Evolutionary conservation across 1,139 yeast species (phyloP).

Genomic region (Blastobotrys serpentis): DNA sequence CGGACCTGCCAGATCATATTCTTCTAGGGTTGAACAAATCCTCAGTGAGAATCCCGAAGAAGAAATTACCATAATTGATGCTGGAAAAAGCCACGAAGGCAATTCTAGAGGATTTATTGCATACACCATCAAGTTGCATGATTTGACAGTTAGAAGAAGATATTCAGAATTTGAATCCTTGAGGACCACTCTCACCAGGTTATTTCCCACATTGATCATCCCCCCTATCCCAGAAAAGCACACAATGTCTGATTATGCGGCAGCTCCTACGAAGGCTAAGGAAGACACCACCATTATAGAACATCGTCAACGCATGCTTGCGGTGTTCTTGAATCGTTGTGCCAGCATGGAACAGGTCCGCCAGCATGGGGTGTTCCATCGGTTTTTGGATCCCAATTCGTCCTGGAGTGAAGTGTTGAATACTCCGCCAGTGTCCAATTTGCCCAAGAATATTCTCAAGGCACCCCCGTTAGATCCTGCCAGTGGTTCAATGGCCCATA

Average conservation of each 20-base stretch:
- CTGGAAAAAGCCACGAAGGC: constrained; percentile 77
- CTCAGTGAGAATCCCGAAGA: constrained; percentile 39
- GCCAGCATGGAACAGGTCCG: constrained; percentile 55
- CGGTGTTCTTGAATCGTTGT: constrained; percentile 78
- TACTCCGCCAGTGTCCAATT: constrained; percentile 56
- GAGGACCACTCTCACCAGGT: constrained; percentile 62
- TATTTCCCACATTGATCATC: constrained; percentile 78
- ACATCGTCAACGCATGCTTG: constrained; percentile 72
- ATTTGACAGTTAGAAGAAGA: constrained; percentile 65
- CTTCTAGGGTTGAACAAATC: constrained; percentile 41
- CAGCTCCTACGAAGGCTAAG: constrained; percentile 56
- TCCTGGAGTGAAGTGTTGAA: constrained; percentile 63
- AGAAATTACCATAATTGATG: constrained; percentile 62
- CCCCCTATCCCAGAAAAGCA: constrained; percentile 98
- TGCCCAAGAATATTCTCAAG: constrained; percentile 52
- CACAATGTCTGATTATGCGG: constrained; percentile 51
- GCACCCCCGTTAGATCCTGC: constrained; percentile 59
- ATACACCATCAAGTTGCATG: constrained; percentile 65
- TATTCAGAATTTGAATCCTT: constrained; percentile 91
- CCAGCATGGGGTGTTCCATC: constrained; percentile 61
- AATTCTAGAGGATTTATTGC: constrained; percentile 70
- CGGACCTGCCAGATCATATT: constrained; percentile 30
- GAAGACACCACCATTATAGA: constrained; percentile 53
- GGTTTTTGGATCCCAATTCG: constrained; percentile 81
- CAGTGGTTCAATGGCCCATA: constrained; percentile 55